A percentile compares a stretch with the other conserved stretches of the same genome.
Conservation (phyloP, 768 basidiomycete species). For the Boletus rubroflammeus region DNA sequence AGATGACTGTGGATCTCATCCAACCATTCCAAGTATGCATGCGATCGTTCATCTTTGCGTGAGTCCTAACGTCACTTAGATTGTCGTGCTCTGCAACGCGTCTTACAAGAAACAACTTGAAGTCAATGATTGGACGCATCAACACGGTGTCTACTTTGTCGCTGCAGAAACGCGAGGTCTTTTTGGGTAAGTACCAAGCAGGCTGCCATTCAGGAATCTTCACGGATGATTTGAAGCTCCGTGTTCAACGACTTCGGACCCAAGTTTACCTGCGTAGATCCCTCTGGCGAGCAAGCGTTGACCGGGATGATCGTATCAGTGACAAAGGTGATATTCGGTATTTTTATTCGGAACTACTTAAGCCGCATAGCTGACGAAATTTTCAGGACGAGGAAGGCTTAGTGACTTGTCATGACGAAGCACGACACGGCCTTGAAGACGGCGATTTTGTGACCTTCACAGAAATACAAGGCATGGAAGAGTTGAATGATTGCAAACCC, state of each 20-base stretch:
- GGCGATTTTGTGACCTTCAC: slow-evolving; percentile 96
- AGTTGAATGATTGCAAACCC: slow-evolving; percentile 87
- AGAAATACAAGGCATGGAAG: slow-evolving; percentile 93
- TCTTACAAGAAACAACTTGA: slow-evolving; percentile 81
- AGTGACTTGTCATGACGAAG: slow-evolving; percentile 95
- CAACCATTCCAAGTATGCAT: slow-evolving; percentile 82
- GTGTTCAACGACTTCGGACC: slow-evolving; percentile 96
- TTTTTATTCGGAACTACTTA: not conserved
- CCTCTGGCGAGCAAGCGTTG: slow-evolving; percentile 95
- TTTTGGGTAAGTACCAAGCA: slow-evolving; percentile 66
- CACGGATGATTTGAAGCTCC: slow-evolving; percentile 47
- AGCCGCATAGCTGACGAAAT: not conserved
- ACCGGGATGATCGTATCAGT: slow-evolving; percentile 95
- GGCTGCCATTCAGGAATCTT: not conserved
- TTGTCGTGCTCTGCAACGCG: slow-evolving; percentile 82
- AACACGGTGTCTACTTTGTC: slow-evolving; percentile 87
- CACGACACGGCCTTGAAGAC: slow-evolving; percentile 97
- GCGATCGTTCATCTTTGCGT: not conserved
- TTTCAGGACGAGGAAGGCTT: slow-evolving; percentile 79
- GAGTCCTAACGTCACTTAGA: slow-evolving; percentile 42
- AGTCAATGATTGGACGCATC: slow-evolving; percentile 93
- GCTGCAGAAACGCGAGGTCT: slow-evolving; percentile 88
- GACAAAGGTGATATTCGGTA: slow-evolving; percentile 55
- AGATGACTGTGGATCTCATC: slow-evolving; percentile 76
- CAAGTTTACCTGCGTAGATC: slow-evolving; percentile 93